These are phyloP conservation scores for Penicillium pulvis DNA, from an alignment of 495 filamentous ascomycete species.

Conservation along the genomic window DNA sequence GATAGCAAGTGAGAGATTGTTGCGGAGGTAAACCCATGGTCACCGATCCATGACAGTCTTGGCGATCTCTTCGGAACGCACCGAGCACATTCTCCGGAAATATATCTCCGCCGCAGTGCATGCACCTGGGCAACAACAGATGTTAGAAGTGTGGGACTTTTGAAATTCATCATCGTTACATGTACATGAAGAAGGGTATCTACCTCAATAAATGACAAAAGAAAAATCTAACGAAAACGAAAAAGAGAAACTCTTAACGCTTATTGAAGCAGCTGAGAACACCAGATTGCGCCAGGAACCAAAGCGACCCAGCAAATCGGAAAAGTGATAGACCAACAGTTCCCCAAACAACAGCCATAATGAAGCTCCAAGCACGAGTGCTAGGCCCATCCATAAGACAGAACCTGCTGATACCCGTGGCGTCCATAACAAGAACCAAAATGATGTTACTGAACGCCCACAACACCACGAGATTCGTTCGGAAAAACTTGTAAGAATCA, in stretches of 20 bases:
- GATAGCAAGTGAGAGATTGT: no score
- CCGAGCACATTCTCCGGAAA: no score
- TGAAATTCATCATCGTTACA: not conserved
- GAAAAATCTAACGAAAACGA: not conserved
- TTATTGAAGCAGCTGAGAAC: slow-evolving; percentile 5
- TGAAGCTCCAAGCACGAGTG: slow-evolving; percentile 12
- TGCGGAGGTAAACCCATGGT: no score
- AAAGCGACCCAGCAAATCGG: slow-evolving; percentile 15
- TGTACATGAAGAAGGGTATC: not conserved
- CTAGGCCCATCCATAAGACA: slow-evolving; percentile 57
- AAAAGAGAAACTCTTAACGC: slow-evolving; percentile 2
- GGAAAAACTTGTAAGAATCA: slow-evolving; percentile 93
- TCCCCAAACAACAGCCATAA: slow-evolving; percentile 13
- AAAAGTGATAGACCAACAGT: slow-evolving; percentile 15
- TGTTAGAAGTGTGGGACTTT: no score
- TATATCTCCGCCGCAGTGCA: no score
- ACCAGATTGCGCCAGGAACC: slow-evolving; percentile 11
- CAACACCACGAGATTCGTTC: slow-evolving; percentile 75
- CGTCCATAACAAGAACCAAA: slow-evolving; percentile 79
- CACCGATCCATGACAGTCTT: no score
- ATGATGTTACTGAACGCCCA: slow-evolving; percentile 90
- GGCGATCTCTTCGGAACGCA: no score
- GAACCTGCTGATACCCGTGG: slow-evolving; percentile 69
- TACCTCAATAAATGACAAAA: slow-evolving; percentile 4
- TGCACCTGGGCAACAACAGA: no score